These are phyloP conservation scores for Huiozyma sinensis DNA, from an alignment of 805 yeast species.

Conservation along the genomic window DNA sequence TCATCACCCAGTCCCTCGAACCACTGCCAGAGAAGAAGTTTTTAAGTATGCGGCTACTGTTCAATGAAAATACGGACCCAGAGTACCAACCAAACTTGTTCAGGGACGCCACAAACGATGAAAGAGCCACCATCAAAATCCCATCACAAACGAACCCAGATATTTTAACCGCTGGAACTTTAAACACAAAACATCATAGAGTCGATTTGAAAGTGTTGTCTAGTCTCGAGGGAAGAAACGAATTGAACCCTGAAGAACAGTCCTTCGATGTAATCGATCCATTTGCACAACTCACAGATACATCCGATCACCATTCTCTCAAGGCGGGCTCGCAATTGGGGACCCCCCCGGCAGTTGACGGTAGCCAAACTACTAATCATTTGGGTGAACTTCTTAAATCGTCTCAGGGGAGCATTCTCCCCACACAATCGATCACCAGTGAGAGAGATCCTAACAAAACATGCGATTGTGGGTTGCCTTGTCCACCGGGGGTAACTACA, in stretches of 20 bases:
- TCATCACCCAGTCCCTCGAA: conserved; percentile 43
- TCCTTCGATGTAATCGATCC: conserved; percentile 21
- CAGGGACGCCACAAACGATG: conserved; percentile 32
- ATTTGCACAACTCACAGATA: conserved; percentile 10
- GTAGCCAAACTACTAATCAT: conserved; percentile 26
- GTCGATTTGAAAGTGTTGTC: conserved; percentile 25
- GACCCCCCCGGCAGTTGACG: neutral
- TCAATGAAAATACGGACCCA: conserved; percentile 37
- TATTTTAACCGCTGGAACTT: conserved; percentile 21
- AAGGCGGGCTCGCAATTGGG: neutral
- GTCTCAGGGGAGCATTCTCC: conserved; percentile 15
- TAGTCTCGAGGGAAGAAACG: conserved; percentile 9
- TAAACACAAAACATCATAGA: conserved; percentile 27
- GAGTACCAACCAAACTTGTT: conserved; percentile 41
- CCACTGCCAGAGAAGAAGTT: conserved; percentile 39
- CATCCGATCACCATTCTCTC: neutral
- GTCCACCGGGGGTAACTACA: conserved; percentile 7
- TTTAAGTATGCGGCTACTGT: conserved; percentile 39
- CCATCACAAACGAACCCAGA: conserved; percentile 10
- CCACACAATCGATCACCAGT: conserved; percentile 23
- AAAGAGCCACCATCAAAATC: conserved; percentile 28
- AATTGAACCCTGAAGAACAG: conserved; percentile 1
- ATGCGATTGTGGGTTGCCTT: conserved; percentile 25
- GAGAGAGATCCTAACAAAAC: conserved; percentile 3
- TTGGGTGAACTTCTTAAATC: conserved; percentile 22